phyloP scores from a whole-genome alignment of 495 filamentous ascomycete genomes.

The Aspergillus cavernicola region DNA sequence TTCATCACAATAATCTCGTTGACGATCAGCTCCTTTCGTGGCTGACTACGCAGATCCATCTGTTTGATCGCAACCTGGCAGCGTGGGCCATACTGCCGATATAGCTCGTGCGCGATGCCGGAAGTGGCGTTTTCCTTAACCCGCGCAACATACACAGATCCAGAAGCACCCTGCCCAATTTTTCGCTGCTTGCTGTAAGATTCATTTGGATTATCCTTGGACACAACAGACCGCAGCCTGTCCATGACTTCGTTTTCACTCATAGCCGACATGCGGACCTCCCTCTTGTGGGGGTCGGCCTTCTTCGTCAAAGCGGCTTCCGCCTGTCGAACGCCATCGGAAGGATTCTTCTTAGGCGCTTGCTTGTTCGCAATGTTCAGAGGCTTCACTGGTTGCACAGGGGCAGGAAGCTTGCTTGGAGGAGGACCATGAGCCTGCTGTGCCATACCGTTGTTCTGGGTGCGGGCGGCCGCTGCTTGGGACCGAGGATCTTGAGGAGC shows the following conservation, averaged over 20 bases:
- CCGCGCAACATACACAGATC: constrained; percentile 95
- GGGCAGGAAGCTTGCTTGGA: constrained; percentile 55
- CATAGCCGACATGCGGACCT: constrained; percentile 96
- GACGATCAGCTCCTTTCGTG: constrained; percentile 96
- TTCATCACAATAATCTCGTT: constrained; percentile 99
- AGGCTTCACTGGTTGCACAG: constrained; percentile 73
- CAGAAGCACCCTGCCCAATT: constrained; percentile 96
- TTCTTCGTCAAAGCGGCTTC: constrained; percentile 78
- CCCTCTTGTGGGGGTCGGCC: constrained; percentile 72
- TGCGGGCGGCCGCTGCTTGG: constrained; percentile 24
- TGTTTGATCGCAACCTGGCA: constrained; percentile 96
- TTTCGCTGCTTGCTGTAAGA: constrained; percentile 99
- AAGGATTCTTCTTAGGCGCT: constrained; percentile 40
- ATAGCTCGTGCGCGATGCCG: constrained; percentile 59
- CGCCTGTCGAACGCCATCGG: constrained; percentile 70
- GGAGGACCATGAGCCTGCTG: constrained; percentile 42
- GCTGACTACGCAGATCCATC: constrained; percentile 97
- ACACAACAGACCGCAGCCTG: constrained; percentile 86
- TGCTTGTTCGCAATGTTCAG: constrained; percentile 86
- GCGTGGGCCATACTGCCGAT: constrained; percentile 64
- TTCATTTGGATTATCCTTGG: constrained; percentile 83
- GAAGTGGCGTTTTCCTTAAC: constrained; percentile 73
- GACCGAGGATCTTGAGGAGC: constrained; percentile 31
- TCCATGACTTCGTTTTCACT: constrained; percentile 95
- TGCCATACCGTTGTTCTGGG: constrained; percentile 35